A percentile compares a stretch with the other conserved stretches of the same genome.
Evolutionary conservation across 768 basidiomycete genomes (phyloP).

Genomic region (Russula foetens): DNA sequence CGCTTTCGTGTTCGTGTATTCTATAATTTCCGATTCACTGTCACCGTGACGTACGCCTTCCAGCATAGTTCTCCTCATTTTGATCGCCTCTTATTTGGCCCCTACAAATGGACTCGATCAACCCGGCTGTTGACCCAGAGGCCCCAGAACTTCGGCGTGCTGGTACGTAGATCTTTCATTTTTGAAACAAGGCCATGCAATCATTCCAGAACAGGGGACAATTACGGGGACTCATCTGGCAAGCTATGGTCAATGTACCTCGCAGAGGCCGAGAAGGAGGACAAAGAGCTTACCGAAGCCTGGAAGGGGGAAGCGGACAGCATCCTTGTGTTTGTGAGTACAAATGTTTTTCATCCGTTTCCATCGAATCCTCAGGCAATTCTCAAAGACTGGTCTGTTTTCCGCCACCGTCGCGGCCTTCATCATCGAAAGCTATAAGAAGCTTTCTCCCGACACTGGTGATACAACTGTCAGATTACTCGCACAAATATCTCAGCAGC

Average conservation of each 20-base stretch:
- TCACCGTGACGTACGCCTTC: too few species aligned
- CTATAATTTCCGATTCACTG: too few species aligned
- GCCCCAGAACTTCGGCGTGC: background rate
- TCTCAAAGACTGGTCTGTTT: constrained; percentile 10
- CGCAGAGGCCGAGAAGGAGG: background rate
- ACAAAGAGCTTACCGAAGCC: background rate
- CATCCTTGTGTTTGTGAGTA: constrained; percentile 10
- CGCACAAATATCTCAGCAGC: constrained; percentile 10
- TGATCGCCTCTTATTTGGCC: background rate
- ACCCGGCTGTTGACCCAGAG: background rate
- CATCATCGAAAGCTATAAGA: constrained; percentile 5
- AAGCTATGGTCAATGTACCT: constrained; percentile 8
- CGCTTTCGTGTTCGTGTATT: too few species aligned
- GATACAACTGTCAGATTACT: background rate
- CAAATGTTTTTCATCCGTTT: background rate
- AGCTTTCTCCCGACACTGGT: background rate
- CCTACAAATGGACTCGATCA: background rate
- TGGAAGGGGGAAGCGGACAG: constrained; percentile 7
- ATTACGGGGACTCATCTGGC: background rate
- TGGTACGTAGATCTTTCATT: background rate
- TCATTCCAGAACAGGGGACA: background rate
- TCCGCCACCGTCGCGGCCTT: background rate
- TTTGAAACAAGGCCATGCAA: background rate
- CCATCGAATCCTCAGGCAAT: background rate
- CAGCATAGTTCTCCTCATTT: background rate